Base-by-base conservation (phyloP, 305 asterid species). In the Coffea humblotiana region DNA sequence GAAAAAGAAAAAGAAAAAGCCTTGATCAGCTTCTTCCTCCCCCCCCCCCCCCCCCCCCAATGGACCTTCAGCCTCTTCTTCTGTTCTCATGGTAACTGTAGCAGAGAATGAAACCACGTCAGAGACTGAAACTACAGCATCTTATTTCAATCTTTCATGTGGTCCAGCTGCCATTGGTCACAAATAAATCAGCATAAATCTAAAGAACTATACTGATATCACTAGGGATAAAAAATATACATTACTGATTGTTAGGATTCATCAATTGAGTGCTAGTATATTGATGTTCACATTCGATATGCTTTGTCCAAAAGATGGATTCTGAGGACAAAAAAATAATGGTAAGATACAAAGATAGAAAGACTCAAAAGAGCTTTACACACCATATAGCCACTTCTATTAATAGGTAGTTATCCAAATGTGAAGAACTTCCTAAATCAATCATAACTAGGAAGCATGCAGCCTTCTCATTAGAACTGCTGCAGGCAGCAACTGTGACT, bases 391-490 rank as follows among this genome's bases (percentile, higher is more conserved):
- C 52, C 32, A 32, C 27, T 25, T 61, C 72, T 21, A 49, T 37
- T 12, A 63, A 43, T 37, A 23, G 54, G 48, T 7, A 49, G 61
- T 52, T 29, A 54, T 74, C 58, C 15, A 78, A 69, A 79, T 64
- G 64, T 32, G 32, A 32, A 8, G 48, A 27, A 83, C 32, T 67
- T 47, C 29, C 60, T 60, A 79, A 35, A 75, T 35, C 60, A 51
- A 68, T 67, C 15, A 76, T 82, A 40, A 81, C 84, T 73, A 76
- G 85, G 72, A 82, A 79, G 86, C 98, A 89, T 95, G 93, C 99
- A 97, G 99, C 97, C 94, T 95, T 95, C 90, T 95, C 99, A 84
- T 95, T 95, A 64, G 99, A 95, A 75, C 97, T 95, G 88, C 98
- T 95, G 92, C 99, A 95, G 4, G 93, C 97, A 74, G 98, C 99